These are phyloP conservation scores for Podospora conica DNA, from an alignment of 495 filamentous ascomycete genomes.

Conservation along the genomic window DNA sequence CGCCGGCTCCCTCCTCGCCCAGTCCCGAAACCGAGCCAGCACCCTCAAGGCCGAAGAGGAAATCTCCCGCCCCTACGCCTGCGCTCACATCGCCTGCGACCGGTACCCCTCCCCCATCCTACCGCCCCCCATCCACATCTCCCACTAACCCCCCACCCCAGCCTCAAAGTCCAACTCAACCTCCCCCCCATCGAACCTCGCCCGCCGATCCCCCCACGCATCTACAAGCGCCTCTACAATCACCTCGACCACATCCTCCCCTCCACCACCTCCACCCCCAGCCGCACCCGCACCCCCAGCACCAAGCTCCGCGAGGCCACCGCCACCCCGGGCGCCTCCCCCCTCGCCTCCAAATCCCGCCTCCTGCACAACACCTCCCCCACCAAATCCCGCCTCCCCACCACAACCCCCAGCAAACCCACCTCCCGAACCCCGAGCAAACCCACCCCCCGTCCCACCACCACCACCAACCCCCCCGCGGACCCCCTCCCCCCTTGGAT, in stretches of 20 bases:
- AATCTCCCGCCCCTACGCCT: conserved; percentile 77
- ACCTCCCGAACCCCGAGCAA: background rate
- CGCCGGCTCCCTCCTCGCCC: conserved; percentile 73
- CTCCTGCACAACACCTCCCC: conserved; percentile 27
- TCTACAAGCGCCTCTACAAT: conserved; percentile 77
- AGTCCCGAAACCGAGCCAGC: conserved; percentile 73
- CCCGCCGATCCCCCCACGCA: conserved; percentile 74
- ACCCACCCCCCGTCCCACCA: background rate
- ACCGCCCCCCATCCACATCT: background rate
- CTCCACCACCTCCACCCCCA: conserved; percentile 26
- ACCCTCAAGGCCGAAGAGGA: conserved; percentile 84
- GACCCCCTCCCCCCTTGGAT: conserved; percentile 56
- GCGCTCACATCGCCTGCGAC: conserved; percentile 88
- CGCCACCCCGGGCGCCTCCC: conserved; percentile 15
- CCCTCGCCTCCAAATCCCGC: conserved; percentile 11
- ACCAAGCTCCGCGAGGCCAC: conserved; percentile 28
- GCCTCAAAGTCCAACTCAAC: conserved; percentile 75
- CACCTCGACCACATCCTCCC: conserved; percentile 72
- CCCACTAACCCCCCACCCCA: conserved; percentile 24
- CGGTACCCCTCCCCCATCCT: conserved; percentile 41
- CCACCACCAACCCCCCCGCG: background rate
- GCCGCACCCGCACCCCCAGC: conserved; percentile 27
- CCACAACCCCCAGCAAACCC: conserved; percentile 2
- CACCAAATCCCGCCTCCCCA: conserved; percentile 32
- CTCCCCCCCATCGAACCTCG: conserved; percentile 74